Evolutionary conservation across 768 basidiomycete genomes (phyloP), one percentile per base, ranked within the genome.

Genomic region (Boletus bicolor): DNA sequence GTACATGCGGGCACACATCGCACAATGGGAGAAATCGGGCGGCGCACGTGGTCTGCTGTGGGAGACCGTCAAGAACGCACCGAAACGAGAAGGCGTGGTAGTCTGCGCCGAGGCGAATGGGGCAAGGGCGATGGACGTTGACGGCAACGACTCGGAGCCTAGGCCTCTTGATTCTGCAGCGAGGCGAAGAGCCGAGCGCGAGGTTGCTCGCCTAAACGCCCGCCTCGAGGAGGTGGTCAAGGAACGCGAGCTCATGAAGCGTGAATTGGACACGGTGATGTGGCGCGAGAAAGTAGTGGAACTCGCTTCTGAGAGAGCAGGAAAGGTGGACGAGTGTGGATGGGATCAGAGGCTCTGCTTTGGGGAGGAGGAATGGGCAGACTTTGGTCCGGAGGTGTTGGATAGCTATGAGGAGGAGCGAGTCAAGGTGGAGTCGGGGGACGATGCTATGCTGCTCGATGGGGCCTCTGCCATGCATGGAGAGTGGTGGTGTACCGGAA

Each of bases 301-400:
- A 54, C 77, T 89, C 42, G 89, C 89, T 24, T 77, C 74, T n/a
- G 81, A 81, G 43, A 79, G 89, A 37, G 83, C 87, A 10, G 82
- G 83, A 56, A 72, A 75, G n/a, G 67, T 83, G 15, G 81, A 82
- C 17, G 82, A 83, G 62, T 97, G 93, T 71, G 93, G 94, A 5
- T 94, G 93, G 85, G 93, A 97, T 69, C 85, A 86, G 63, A 79
- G 93, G 32, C 76, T 97, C 24, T 88, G 88, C 56, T 86, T 87
- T 66, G 86, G 86, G n/a, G 89, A 92, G 45, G 84, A 85, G 54
- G 89, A 91, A 67, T 91, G 84, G 77, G 79, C 73, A 37, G 87
- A 86, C 47, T 87, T 84, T 69, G 87, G 83, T 9, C 75, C 72
- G 3, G 81, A 79, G 15, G 87, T 85, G 26, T 62, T 90, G 63